Evolutionary conservation across 164 flowering plant genomes (phyloP), one percentile per base, ranked within the genome.

Genomic region (Protea cynaroides): DNA sequence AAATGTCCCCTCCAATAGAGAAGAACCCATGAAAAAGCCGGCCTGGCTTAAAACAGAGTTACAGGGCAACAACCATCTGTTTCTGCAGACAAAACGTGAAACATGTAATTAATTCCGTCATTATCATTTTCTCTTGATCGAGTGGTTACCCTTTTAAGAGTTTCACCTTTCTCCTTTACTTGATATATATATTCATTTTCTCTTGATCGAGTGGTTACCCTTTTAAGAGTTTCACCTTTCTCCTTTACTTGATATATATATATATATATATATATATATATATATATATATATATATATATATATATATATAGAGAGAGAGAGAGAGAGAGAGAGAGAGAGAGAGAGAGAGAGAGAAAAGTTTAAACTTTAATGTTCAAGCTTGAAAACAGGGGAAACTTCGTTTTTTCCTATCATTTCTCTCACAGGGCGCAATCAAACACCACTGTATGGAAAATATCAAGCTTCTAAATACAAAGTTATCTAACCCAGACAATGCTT

Each of bases 381-480:
- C 34, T 29, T 29, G 34, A 29, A 29, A 58, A 38, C 4, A 24
- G 50, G 21, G n/a, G 21, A 60, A 5, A 21, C 38, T 49, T 23
- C 7, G 9, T n/a, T 43, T 56, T 29, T 24, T 8, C 37, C 52
- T 62, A 63, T 63, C 25, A 67, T 37, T 64, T 67, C 77, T 72
- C 83, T 68, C 81, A 79, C 82, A 77, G 84, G 83, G 87, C 60
- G 40, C 70, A 62, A 69, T 58, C 62, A 56, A 63, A 72, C 80
- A 76, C 83, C 83, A 50, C 82, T 18, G 78, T 66, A 69, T 75
- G 79, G 78, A 73, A 81, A 79, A n/a, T n/a, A 77, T 61, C 63
- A 51, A 65, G 24, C 53, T 56, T 63, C 59, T 29, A 65, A 59
- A 46, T 77, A 75, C 81, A 77, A 59, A 29, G 34, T 29, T 29